Evolutionary conservation across 768 basidiomycete genomes (phyloP), one percentile per base, ranked within the genome.

Genomic region (Serendipita vermifera): DNA sequence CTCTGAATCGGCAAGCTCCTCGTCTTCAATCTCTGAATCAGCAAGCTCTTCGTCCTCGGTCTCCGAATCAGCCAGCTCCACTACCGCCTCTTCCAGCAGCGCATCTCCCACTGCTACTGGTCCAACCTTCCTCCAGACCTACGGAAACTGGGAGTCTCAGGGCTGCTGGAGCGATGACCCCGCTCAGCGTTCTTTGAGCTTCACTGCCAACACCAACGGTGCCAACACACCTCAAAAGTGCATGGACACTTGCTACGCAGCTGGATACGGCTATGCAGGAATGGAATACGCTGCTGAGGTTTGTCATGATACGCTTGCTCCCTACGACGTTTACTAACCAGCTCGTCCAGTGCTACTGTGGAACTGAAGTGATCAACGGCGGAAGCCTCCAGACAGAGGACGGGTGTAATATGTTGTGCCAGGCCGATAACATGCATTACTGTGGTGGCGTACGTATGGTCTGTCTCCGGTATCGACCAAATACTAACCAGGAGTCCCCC

Each of bases 331-430:
- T 33, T 53, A 22, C 17, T 33, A 22, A 17, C 31, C n/a, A 1
- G 70, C 57, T 56, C 29, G 24, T 24, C 51, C 60, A 57, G 65
- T 48, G 24, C 17, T 29, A 72, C 63, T 85, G 82, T 62, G 78
- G 71, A 22, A 64, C 69, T 2, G 59, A 68, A 22, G 67, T 82
- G 58, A 64, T 63, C 27, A 76, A 77, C 58, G 73, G 70, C 11
- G 76, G 77, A 15, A 72, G 69, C 20, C 71, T 74, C 0, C 71
- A 73, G 0, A 60, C 75, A 0, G 67, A 72, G 17, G 65, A 73
- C 1, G 79, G 77, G 43, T 90, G 87, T 63, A 74, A 72, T 62
- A 85, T 85, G 83, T 59, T 72, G 24, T 87, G 85, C 63, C 67
- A 65, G 2, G 85, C 20, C 7, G 46, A 51, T 29, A 51, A 51